phyloP scores from a whole-genome alignment of 306 rosid genomes.

The Trifolium pratense region DNA sequence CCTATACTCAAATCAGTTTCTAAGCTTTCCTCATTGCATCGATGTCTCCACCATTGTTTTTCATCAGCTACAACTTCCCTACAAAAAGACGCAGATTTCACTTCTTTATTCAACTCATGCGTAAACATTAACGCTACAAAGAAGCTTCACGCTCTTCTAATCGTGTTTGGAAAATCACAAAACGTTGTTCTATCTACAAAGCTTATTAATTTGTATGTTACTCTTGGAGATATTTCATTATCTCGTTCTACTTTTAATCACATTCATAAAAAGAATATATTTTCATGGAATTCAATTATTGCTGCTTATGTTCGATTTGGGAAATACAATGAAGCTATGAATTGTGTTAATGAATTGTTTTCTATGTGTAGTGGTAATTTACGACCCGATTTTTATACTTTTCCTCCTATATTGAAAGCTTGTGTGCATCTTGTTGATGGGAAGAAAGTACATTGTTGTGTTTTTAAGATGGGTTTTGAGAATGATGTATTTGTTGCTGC shows the following conservation, averaged over 20 bases:
- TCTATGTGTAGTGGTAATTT: constrained; percentile 29
- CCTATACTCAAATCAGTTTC: constrained; percentile 35
- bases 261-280: constrained; percentile 46
- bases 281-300: constrained; percentile 55
- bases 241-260: constrained; percentile 37
- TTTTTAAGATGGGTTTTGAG: constrained; percentile 52
- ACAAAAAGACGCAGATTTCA: constrained; percentile 14
- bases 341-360: constrained; percentile 40
- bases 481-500: constrained; percentile 55
- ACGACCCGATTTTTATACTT: constrained; percentile 54
- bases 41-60: constrained; percentile 10
- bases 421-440: constrained; percentile 43
- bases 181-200: constrained; percentile 45
- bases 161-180: constrained; percentile 47
- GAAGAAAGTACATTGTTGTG: constrained; percentile 48
- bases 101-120: constrained; percentile 40
- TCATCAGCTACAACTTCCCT: constrained; percentile 25
- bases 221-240: constrained; percentile 12
- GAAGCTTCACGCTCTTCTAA: constrained; percentile 47
- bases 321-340: constrained; percentile 33
- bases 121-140: constrained; percentile 25
- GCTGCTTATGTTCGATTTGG: constrained; percentile 44
- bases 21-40: neutral
- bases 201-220: constrained; percentile 52
- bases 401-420: constrained; percentile 51